Evolutionary conservation across 352 stramenopile genomes (phyloP).

Genomic region (Pythium sp.): DNA sequence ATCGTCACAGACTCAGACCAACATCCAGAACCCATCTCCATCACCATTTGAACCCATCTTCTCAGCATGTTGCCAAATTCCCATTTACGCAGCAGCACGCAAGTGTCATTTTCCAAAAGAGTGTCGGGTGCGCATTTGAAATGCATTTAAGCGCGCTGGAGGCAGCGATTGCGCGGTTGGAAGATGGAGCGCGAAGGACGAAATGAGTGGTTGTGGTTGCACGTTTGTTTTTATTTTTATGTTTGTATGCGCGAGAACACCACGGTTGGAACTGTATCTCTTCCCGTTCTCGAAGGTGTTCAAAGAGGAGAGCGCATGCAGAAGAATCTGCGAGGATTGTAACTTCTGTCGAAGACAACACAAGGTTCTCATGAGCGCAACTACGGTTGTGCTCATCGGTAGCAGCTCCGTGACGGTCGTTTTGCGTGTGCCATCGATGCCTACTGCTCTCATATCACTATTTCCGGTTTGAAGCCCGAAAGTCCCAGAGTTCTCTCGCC

Average conservation of each 20-base stretch:
- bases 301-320: background rate
- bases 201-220: conserved; percentile 2
- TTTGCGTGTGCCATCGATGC: background rate
- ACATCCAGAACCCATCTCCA: background rate
- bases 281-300: background rate
- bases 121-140: background rate
- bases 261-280: conserved; percentile 2
- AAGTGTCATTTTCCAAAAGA: conserved; percentile 3
- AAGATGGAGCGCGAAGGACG: background rate
- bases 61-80: conserved; percentile 3
- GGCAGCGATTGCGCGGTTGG: background rate
- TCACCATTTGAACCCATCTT: background rate
- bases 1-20: conserved; percentile 6
- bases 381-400: background rate
- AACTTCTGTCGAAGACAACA: background rate
- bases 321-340: background rate
- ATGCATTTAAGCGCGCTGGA: background rate
- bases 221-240: background rate
- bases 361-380: background rate
- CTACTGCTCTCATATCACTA: background rate
- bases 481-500: background rate
- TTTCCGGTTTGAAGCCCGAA: background rate
- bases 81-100: conserved; percentile 1
- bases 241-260: background rate
- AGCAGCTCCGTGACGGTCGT: background rate